Conservation (phyloP, 208 protist genomes). For the Phytomonas serpens region DNA sequence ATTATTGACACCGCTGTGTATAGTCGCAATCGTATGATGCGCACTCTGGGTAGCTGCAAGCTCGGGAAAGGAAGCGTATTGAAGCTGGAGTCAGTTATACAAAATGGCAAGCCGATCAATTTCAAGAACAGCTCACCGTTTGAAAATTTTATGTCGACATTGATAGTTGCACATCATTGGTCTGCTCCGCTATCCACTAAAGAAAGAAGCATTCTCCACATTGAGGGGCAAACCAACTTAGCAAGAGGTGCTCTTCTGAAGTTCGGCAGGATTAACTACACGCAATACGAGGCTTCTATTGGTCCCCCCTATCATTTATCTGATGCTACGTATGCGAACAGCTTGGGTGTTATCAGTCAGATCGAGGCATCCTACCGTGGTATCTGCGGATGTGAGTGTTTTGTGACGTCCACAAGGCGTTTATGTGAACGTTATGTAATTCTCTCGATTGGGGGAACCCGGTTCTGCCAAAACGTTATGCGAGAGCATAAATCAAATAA, state of each 20-base stretch:
- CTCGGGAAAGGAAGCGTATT: slow-evolving; percentile 49
- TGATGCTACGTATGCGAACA: background rate
- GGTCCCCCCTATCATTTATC: background rate
- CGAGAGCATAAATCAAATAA: slow-evolving; percentile 77
- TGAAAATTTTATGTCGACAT: background rate
- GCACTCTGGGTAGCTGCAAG: slow-evolving; percentile 73
- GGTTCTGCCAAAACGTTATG: slow-evolving; percentile 59
- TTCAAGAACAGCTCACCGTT: background rate
- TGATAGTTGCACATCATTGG: background rate
- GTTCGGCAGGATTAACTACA: background rate
- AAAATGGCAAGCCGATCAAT: background rate
- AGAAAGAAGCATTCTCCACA: background rate
- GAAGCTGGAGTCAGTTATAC: background rate
- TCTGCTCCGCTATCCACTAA: background rate
- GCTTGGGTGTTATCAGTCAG: background rate
- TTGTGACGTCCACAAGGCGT: slow-evolving; percentile 13
- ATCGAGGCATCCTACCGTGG: slow-evolving; percentile 19
- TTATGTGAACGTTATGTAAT: slow-evolving; percentile 26
- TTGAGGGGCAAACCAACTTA: background rate
- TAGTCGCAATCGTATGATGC: slow-evolving; percentile 73
- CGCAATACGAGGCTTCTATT: background rate
- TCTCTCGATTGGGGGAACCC: slow-evolving; percentile 40
- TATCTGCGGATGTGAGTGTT: slow-evolving; percentile 24
- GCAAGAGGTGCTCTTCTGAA: background rate
- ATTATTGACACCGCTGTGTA: slow-evolving; percentile 81